phyloP scores from a whole-genome alignment of 371 early-diverging fungal genomes.

The Dichotomocladium elegans region DNA sequence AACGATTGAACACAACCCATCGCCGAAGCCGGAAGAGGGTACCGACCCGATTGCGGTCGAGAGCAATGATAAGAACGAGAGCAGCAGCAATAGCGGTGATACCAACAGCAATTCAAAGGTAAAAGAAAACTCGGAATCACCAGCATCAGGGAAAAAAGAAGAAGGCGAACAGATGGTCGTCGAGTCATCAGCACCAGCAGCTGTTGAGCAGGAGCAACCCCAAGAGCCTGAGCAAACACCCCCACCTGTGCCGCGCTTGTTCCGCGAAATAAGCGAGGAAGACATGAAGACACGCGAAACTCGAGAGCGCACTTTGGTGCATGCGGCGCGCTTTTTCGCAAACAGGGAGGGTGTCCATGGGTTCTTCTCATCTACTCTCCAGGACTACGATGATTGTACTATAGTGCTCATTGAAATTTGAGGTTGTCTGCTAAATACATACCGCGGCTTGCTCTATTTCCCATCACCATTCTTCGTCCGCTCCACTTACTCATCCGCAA shows the following conservation, averaged over 20 bases:
- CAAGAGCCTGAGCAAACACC: slow-evolving; percentile 2
- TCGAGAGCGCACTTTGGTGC: slow-evolving; percentile 36
- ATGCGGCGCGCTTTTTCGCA: slow-evolving; percentile 43
- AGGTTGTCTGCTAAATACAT: slow-evolving; percentile 2
- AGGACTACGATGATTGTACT: slow-evolving; percentile 54
- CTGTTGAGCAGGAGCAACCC: background rate
- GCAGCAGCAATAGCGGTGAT: no score
- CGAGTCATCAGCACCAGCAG: background rate
- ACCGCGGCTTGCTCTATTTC: no score
- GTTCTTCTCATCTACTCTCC: slow-evolving; percentile 46
- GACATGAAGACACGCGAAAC: slow-evolving; percentile 25
- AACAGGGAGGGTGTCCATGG: slow-evolving; percentile 46
- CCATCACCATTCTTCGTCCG: no score
- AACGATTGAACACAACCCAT: slow-evolving; percentile 30
- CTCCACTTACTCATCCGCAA: no score
- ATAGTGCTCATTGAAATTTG: slow-evolving; percentile 46
- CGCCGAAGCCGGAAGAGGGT: background rate
- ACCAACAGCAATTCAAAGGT: background rate
- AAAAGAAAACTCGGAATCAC: no score
- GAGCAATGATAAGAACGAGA: background rate
- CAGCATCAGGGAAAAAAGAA: no score
- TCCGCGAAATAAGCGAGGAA: slow-evolving; percentile 31
- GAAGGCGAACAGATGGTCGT: no score
- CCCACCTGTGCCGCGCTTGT: slow-evolving; percentile 25
- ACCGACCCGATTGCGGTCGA: slow-evolving; percentile 1